Conservation (phyloP, 1,284 basidiomycete species). For the Schizophyllum commune region DNA sequence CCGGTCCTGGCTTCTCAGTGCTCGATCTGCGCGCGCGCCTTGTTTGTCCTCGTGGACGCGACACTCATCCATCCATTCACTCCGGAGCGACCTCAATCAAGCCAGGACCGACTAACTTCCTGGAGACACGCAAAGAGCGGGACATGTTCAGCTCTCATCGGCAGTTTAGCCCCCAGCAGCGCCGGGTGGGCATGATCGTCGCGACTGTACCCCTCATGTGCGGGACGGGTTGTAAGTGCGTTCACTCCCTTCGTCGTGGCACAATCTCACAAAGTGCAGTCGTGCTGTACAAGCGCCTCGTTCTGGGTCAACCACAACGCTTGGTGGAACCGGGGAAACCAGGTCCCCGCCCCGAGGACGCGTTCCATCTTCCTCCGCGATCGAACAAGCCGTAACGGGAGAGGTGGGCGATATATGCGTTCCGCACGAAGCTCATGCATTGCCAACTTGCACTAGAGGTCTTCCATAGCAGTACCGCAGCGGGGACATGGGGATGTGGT, state of each 20-base stretch:
- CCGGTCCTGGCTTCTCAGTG: too few species aligned
- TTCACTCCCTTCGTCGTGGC: background rate
- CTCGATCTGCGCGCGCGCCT: background rate
- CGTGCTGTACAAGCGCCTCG: slow-evolving; percentile 58
- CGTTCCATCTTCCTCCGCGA: background rate
- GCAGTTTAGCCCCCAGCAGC: background rate
- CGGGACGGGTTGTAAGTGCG: background rate
- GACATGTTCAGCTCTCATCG: background rate
- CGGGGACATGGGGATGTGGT: slow-evolving; percentile 11
- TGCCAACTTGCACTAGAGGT: background rate
- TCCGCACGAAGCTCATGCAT: background rate
- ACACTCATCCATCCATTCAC: background rate
- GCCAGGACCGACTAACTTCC: too few species aligned
- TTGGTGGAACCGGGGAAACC: slow-evolving; percentile 18
- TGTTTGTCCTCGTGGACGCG: background rate
- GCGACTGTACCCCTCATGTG: background rate
- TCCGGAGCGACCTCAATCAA: background rate
- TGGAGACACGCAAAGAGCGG: too few species aligned
- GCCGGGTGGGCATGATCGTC: background rate
- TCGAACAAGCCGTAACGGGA: background rate
- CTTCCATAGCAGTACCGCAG: background rate
- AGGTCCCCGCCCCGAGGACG: slow-evolving; percentile 1
- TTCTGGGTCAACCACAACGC: slow-evolving; percentile 51
- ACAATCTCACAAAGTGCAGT: slow-evolving; percentile 27
- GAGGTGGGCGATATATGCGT: background rate